A percentile compares a stretch with the other conserved stretches of the same genome.
These are phyloP conservation scores for Kodamaea nitidulidarum DNA, from an alignment of 805 yeast genomes.

Conservation along the genomic window DNA sequence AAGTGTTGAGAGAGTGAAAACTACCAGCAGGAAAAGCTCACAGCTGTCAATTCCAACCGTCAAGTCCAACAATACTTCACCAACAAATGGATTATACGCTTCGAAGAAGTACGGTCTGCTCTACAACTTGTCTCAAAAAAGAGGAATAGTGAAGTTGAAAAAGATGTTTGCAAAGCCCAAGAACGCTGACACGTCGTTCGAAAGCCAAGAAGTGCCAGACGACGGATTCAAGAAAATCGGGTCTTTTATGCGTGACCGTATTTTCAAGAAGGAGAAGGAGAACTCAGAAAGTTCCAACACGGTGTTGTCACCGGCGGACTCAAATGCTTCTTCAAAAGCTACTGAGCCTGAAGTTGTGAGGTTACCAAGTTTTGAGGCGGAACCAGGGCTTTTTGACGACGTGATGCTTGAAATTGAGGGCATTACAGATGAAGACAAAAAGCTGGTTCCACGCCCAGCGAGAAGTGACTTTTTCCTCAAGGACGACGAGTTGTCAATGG, in stretches of 20 bases:
- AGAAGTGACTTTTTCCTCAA: slow-evolving; percentile 27
- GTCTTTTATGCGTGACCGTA: background rate
- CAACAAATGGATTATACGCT: background rate
- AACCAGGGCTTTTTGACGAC: slow-evolving; percentile 26
- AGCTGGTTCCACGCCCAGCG: slow-evolving; percentile 1
- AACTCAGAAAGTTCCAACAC: background rate
- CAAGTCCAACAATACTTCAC: background rate
- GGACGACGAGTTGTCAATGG: slow-evolving; percentile 41
- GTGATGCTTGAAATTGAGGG: slow-evolving; percentile 25
- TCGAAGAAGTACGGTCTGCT: background rate
- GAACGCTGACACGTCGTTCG: background rate
- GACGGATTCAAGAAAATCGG: background rate
- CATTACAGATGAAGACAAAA: slow-evolving; percentile 3
- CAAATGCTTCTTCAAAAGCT: background rate
- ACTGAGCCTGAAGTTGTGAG: slow-evolving; percentile 2
- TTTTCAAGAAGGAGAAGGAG: slow-evolving; percentile 1
- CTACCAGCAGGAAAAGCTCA: too few species aligned
- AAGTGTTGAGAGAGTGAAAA: too few species aligned
- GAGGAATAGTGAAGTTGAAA: background rate
- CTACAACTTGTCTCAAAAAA: background rate
- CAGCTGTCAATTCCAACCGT: background rate
- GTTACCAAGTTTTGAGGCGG: slow-evolving; percentile 27
- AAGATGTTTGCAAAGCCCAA: slow-evolving; percentile 1
- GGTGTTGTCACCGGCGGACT: background rate
- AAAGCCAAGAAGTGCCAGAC: background rate